Evolutionary conservation across 306 rosid genomes (phyloP).

Genomic region (Corylus avellana): DNA sequence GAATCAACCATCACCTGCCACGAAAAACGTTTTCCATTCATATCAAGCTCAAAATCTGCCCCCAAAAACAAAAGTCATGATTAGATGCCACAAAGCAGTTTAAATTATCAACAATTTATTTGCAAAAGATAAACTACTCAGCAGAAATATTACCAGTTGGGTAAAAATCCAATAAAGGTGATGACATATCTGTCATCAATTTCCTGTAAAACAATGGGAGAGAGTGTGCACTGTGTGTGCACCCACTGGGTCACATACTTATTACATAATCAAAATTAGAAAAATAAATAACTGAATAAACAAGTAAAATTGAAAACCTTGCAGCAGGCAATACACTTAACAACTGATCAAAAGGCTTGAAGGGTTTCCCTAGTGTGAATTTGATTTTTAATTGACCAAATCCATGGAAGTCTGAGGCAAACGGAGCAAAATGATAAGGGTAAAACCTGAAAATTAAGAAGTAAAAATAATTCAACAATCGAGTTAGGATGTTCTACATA

Average conservation of each 20-base stretch:
- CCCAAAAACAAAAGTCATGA: not conserved
- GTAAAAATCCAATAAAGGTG: slow-evolving; percentile 28
- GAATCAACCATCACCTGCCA: slow-evolving; percentile 28
- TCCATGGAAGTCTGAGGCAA: slow-evolving; percentile 27
- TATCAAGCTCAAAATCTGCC: slow-evolving; percentile 34
- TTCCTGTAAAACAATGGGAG: slow-evolving; percentile 31
- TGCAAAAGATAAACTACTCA: slow-evolving; percentile 2
- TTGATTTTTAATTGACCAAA: slow-evolving; percentile 2
- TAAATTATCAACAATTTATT: not conserved
- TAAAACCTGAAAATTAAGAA: slow-evolving; percentile 29
- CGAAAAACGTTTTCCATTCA: slow-evolving; percentile 30
- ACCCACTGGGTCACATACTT: slow-evolving; percentile 1
- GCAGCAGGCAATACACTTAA: slow-evolving; percentile 36
- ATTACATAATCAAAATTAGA: not conserved
- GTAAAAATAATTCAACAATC: not conserved
- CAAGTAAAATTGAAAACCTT: slow-evolving; percentile 21
- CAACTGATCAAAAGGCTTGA: slow-evolving; percentile 38
- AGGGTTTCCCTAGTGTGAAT: slow-evolving; percentile 30
- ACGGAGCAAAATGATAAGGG: slow-evolving; percentile 40
- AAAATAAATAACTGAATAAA: not conserved
- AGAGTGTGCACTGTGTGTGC: slow-evolving; percentile 33
- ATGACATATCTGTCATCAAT: slow-evolving; percentile 29
- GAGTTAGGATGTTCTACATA: not conserved
- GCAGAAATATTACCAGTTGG: slow-evolving; percentile 20
- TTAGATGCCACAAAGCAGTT: slow-evolving; percentile 7